Evolutionary conservation across 768 basidiomycete species (phyloP), one percentile per base, ranked within the genome.

Genomic region (Saitozyma sp.): DNA sequence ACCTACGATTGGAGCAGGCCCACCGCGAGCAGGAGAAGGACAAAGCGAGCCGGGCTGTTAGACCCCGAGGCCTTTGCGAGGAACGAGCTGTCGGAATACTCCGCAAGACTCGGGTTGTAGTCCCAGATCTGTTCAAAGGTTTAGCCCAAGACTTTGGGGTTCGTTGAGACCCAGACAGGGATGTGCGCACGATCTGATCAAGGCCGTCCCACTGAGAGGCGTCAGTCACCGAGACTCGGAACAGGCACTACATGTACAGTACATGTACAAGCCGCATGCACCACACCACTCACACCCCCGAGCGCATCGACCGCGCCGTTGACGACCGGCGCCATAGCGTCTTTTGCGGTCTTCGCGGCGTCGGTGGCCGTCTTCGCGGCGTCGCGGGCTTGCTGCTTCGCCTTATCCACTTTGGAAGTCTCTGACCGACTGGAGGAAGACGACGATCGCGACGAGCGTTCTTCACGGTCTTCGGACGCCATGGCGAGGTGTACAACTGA

Each of bases 1-100:
- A 68, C 71, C 51, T 49, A 75, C 74, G 65, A 67, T 51, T 75
- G 74, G 3, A 69, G 16, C 3, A 73, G 41, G 6, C 57, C 71
- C 8, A 73, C 38, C 1, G 59, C 54, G 16, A 74, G 42, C 20
- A 71, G 50, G 37, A 67, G 50, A 5, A 74, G 43, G 8, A 74
- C 53, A 50, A 74, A 66, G 50, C 70, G 69, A 49, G 66, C 64
- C 3, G 73, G 66, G 37, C 62, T 64, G 48, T 70, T 66, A 2
- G 64, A 48, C 6, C 64, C 17, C 9, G 49, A 52, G 13, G 66
- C 39, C 37, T 66, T 63, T 5, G 59, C 61, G 41, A 74, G 56
- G 59, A 71, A 71, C 19, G 60, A 62, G 41, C 56, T 67, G 42
- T 71, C 66, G 48, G 65, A 67, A 52, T 69, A 74, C 6, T 66